These are phyloP conservation scores for Fraxinus sp. DNA, from an alignment of 305 asterid genomes.

Conservation along the genomic window DNA sequence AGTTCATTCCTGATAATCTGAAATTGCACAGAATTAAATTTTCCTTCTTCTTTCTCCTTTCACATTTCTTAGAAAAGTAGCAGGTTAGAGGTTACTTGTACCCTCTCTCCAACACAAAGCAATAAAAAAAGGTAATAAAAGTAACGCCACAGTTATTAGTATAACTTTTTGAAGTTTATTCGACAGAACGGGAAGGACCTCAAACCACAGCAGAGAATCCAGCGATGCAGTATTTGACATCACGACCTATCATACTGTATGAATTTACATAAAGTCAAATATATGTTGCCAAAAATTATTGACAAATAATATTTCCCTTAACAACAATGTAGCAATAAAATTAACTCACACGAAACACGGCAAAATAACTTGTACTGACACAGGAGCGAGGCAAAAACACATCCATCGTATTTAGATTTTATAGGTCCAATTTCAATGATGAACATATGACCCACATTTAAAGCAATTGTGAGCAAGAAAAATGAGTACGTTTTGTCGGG, in stretches of 20 bases:
- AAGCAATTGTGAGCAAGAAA: background rate
- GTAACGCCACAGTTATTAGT: background rate
- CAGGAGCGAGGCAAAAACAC: background rate
- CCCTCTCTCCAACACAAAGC: background rate
- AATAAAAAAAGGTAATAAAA: background rate
- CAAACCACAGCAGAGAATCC: background rate
- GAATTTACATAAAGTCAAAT: background rate
- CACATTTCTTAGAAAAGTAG: background rate
- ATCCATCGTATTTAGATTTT: background rate
- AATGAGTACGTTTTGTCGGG: background rate
- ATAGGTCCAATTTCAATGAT: background rate
- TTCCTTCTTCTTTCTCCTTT: background rate
- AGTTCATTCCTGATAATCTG: background rate
- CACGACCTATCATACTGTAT: background rate
- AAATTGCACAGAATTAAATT: background rate
- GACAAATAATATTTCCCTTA: background rate
- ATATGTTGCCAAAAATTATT: background rate
- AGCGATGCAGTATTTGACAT: background rate
- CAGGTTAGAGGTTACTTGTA: background rate
- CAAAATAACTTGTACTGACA: background rate
- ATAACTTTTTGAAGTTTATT: background rate
- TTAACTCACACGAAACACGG: background rate
- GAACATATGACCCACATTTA: background rate
- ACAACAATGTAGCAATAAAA: background rate
- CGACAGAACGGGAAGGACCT: background rate